A percentile compares a stretch with the other conserved stretches of the same genome.
Evolutionary conservation across 2,329 filamentous ascomycete genomes (phyloP).

Genomic region (Corniculantispora saksenae): DNA sequence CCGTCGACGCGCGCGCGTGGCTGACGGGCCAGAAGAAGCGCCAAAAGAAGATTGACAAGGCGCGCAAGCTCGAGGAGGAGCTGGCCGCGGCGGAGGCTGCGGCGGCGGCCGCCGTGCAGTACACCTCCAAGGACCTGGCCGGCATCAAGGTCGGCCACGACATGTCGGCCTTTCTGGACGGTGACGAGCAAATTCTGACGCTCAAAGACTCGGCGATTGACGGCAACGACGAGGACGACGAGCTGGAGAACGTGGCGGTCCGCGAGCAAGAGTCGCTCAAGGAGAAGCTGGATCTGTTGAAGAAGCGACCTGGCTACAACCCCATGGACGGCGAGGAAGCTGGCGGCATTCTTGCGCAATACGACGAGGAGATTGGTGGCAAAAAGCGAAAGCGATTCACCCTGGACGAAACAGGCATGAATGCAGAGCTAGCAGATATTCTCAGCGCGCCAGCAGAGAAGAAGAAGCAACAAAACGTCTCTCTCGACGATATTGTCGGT

Average conservation of each 20-base stretch:
- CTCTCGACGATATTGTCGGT: conserved; percentile 73
- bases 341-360: conserved; percentile 77
- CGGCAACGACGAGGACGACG: conserved; percentile 77
- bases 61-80: conserved; percentile 72
- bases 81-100: conserved; percentile 72
- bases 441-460: conserved; percentile 50
- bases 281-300: conserved; percentile 82
- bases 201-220: conserved; percentile 88
- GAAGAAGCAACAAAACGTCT: conserved; percentile 71
- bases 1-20: conserved; percentile 82
- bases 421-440: conserved; percentile 61
- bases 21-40: conserved; percentile 87
- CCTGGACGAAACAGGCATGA: conserved; percentile 74
- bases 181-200: conserved; percentile 85
- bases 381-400: conserved; percentile 90
- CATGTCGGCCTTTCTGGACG: conserved; percentile 75
- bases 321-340: conserved; percentile 71
- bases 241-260: conserved; percentile 70
- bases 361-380: conserved; percentile 91
- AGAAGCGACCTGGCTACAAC: conserved; percentile 86
- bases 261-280: conserved; percentile 71
- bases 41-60: conserved; percentile 85
- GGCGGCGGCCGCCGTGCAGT: conserved; percentile 64
- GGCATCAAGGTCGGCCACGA: conserved; percentile 93
- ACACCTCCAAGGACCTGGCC: conserved; percentile 82